These are phyloP conservation scores for Cyclostephanos tholiformis DNA, from an alignment of 108 stramenopile species.

Conservation along the genomic window DNA sequence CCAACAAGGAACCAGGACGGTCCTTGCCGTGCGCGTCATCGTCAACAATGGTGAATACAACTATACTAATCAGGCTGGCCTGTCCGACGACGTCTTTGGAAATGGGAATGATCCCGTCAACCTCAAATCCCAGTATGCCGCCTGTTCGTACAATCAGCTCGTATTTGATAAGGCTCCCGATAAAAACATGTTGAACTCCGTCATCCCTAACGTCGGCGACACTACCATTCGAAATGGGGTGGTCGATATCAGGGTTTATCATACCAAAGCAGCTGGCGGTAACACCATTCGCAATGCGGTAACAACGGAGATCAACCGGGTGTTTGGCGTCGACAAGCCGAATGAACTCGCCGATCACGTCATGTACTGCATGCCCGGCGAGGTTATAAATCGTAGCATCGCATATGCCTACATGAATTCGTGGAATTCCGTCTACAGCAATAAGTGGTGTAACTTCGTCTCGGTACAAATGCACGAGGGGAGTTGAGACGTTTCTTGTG, in stretches of 20 bases:
- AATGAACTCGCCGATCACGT: constrained; percentile 52
- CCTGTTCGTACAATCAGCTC: constrained; percentile 53
- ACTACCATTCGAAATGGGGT: constrained; percentile 22
- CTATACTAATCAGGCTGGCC: constrained; percentile 4
- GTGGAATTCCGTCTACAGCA: constrained; percentile 59
- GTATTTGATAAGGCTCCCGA: constrained; percentile 25
- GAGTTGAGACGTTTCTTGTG: too few relatives aligned
- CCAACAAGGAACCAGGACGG: background rate
- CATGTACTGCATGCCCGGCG: constrained; percentile 65
- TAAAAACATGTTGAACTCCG: background rate
- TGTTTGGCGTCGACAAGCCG: constrained; percentile 33
- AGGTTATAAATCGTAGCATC: constrained; percentile 27
- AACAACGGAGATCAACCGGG: background rate
- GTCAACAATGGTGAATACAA: constrained; percentile 25
- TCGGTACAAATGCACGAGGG: constrained; percentile 68
- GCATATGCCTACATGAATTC: constrained; percentile 59
- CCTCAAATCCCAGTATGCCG: constrained; percentile 41
- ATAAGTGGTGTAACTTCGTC: constrained; percentile 58
- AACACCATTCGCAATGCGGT: background rate
- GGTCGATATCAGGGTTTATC: constrained; percentile 23
- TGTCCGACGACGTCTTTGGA: constrained; percentile 49
- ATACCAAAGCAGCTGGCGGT: constrained; percentile 7
- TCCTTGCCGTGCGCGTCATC: constrained; percentile 53
- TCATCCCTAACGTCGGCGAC: constrained; percentile 1
- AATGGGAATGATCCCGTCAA: constrained; percentile 40